Conservation (phyloP, 768 basidiomycete species). For the Boletus eberwhitei region DNA sequence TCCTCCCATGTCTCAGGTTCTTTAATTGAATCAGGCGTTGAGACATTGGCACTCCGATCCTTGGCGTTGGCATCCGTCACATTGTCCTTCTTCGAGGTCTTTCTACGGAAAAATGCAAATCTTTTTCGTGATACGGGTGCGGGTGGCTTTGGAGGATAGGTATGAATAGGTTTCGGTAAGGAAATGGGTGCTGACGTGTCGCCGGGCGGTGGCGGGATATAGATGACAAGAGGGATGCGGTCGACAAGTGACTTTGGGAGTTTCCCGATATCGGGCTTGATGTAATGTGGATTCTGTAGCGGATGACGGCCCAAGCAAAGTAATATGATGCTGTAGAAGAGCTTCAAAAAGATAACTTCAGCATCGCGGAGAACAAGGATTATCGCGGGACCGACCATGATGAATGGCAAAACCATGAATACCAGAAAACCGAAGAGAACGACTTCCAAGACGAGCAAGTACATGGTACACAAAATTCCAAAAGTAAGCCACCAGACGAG, state of each 20-base stretch:
- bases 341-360: constrained; percentile 36
- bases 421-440: constrained; percentile 72
- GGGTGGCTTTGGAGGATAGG: constrained; percentile 57
- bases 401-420: constrained; percentile 73
- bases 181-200: constrained; percentile 35
- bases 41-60: constrained; percentile 13
- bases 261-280: constrained; percentile 78
- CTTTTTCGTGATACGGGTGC: constrained; percentile 37
- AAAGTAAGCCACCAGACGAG: constrained; percentile 88
- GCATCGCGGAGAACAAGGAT: neutral
- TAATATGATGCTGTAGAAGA: constrained; percentile 75
- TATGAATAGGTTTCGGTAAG: constrained; percentile 49
- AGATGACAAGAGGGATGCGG: constrained; percentile 78
- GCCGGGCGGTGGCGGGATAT: constrained; percentile 77
- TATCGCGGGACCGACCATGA: constrained; percentile 56
- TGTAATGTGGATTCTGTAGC: constrained; percentile 65
- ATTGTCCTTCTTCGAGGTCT: constrained; percentile 23
- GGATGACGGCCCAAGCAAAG: constrained; percentile 81
- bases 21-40: constrained; percentile 12
- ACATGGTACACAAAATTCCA: constrained; percentile 75
- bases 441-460: constrained; percentile 70
- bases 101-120: constrained; percentile 50
- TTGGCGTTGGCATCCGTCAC: constrained; percentile 13
- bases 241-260: constrained; percentile 70
- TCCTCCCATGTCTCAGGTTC: constrained; percentile 66